phyloP scores from a whole-genome alignment of 1,139 yeast genomes.

The Debaryomyces udenii region DNA sequence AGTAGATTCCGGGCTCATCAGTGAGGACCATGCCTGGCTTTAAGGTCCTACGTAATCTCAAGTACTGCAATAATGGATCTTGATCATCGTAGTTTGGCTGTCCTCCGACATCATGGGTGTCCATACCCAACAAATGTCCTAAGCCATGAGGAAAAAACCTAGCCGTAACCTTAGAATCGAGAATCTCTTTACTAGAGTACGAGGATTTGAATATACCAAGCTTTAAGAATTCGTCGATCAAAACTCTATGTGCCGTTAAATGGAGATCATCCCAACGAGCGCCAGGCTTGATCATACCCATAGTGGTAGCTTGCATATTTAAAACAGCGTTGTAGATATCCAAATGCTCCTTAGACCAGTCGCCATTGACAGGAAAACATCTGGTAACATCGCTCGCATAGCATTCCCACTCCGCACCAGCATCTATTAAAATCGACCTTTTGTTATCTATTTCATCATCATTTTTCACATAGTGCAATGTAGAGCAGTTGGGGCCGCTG shows the following conservation, averaged over 20 bases:
- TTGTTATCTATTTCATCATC: constrained; percentile 65
- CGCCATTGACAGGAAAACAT: constrained; percentile 89
- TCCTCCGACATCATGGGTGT: constrained; percentile 96
- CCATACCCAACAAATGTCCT: constrained; percentile 93
- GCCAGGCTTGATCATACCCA: constrained; percentile 77
- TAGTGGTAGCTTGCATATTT: constrained; percentile 77
- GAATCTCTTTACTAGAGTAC: constrained; percentile 64
- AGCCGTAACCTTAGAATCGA: constrained; percentile 68
- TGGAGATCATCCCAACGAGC: constrained; percentile 86
- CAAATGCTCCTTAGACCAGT: constrained; percentile 85
- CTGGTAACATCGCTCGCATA: constrained; percentile 95
- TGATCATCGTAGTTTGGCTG: constrained; percentile 80
- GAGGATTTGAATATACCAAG: constrained; percentile 76
- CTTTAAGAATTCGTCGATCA: constrained; percentile 69
- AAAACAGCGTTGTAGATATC: constrained; percentile 79
- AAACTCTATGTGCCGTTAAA: constrained; percentile 71
- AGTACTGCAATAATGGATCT: constrained; percentile 70
- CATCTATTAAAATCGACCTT: constrained; percentile 77
- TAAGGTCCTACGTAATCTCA: constrained; percentile 77
- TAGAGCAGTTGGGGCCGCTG: constrained; percentile 88
- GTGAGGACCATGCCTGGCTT: constrained; percentile 84
- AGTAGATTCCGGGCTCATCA: constrained; percentile 94
- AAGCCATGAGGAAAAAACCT: constrained; percentile 93
- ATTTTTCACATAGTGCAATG: constrained; percentile 86
- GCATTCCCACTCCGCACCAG: constrained; percentile 96